Evolutionary conservation across 768 basidiomycete species (phyloP).

Genomic region (Aureoboletus auriporus): DNA sequence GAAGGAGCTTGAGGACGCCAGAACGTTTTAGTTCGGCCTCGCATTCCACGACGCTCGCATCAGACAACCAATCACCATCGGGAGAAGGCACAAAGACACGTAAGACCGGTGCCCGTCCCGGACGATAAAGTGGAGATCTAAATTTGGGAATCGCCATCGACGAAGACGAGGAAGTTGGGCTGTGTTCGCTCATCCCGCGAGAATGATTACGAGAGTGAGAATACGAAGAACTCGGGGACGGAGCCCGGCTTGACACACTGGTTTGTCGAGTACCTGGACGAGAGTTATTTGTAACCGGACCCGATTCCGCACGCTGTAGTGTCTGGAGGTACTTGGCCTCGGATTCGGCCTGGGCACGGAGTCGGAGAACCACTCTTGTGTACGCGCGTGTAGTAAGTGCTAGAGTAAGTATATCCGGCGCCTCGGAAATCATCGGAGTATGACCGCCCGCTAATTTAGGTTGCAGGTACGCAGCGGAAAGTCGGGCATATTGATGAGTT

Average conservation of each 20-base stretch:
- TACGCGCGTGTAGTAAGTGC: constrained; percentile 69
- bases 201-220: constrained; percentile 38
- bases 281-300: constrained; percentile 19
- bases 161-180: constrained; percentile 21
- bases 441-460: constrained; percentile 39
- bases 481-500: constrained; percentile 63
- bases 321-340: constrained; percentile 29
- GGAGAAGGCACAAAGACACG: constrained; percentile 83
- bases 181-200: constrained; percentile 27
- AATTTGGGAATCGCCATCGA: constrained; percentile 32
- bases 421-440: constrained; percentile 36
- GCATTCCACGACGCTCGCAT: constrained; percentile 75
- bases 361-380: constrained; percentile 72
- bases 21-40: constrained; percentile 69
- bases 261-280: constrained; percentile 32
- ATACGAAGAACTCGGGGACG: constrained; percentile 51
- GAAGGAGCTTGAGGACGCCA: constrained; percentile 50
- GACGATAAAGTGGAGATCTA: constrained; percentile 67
- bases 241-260: constrained; percentile 54
- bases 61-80: constrained; percentile 83
- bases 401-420: constrained; percentile 45
- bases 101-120: constrained; percentile 70
- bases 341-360: constrained; percentile 77
- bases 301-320: neutral
- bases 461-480: constrained; percentile 56